These are phyloP conservation scores for Acephala macrosclerotiorum DNA, from an alignment of 2,329 filamentous ascomycete species.

Conservation along the genomic window DNA sequence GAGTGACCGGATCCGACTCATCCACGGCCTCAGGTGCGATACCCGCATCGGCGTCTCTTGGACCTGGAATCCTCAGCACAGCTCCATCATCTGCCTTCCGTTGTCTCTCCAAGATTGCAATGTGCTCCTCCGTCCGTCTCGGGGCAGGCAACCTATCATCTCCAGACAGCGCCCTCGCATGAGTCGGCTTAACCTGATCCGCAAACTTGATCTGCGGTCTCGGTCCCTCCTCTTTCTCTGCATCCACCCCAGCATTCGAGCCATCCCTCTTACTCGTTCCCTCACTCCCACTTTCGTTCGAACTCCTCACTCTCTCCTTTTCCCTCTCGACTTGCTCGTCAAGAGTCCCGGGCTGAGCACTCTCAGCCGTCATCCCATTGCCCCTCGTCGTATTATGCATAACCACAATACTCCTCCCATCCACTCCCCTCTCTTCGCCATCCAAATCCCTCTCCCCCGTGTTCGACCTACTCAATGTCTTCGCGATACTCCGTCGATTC, in stretches of 20 bases:
- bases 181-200: conserved; percentile 67
- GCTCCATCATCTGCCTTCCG: conserved; percentile 75
- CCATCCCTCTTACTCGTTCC: conserved; percentile 24
- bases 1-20: conserved; percentile 33
- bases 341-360: conserved; percentile 50
- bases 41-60: conserved; percentile 87
- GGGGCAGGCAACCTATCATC: conserved; percentile 58
- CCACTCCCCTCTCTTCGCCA: conserved; percentile 63
- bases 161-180: conserved; percentile 55
- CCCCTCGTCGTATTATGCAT: conserved; percentile 63
- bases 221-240: conserved; percentile 14
- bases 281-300: conserved; percentile 27
- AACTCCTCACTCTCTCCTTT: conserved; percentile 30
- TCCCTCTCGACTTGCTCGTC: conserved; percentile 25
- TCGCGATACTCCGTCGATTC: conserved; percentile 68
- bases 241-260: conserved; percentile 28
- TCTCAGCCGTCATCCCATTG: conserved; percentile 64
- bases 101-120: conserved; percentile 87
- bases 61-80: conserved; percentile 87
- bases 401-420: conserved; percentile 70
- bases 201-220: conserved; percentile 65
- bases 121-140: conserved; percentile 76
- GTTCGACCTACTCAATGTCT: conserved; percentile 64
- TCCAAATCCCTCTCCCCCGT: conserved; percentile 52
- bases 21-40: conserved; percentile 70